Conservation (phyloP, 1,284 basidiomycete genomes). For the Sanghuangporus baumii region DNA sequence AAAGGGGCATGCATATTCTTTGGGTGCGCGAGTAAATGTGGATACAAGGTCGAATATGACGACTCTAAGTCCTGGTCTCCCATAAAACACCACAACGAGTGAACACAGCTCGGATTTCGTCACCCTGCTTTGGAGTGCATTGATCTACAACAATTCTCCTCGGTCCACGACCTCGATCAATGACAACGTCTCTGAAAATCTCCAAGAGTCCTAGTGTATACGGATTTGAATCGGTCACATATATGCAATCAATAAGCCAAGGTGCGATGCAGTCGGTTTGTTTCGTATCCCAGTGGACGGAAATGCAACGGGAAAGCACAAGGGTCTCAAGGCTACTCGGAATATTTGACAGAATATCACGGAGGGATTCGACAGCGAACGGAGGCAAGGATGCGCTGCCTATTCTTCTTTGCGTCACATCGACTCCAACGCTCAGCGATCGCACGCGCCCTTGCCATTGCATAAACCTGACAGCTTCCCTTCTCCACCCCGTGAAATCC, state of each 20-base stretch:
- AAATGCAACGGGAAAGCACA: background rate
- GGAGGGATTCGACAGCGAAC: background rate
- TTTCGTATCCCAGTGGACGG: background rate
- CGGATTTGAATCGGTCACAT: background rate
- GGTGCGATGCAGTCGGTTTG: background rate
- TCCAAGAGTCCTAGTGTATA: background rate
- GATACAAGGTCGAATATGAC: too few species aligned
- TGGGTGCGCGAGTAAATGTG: too few species aligned
- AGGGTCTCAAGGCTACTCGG: background rate
- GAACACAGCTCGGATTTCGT: background rate
- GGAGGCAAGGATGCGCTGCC: background rate
- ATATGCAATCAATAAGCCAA: background rate
- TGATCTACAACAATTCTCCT: background rate
- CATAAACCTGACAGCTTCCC: background rate
- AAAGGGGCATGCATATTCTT: too few species aligned
- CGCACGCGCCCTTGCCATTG: background rate
- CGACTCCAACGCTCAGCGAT: background rate
- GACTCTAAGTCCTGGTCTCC: too few species aligned
- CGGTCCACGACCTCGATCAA: background rate
- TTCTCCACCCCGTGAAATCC: background rate
- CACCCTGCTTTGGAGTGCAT: background rate
- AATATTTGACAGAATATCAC: background rate
- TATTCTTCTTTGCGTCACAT: background rate
- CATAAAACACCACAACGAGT: background rate
- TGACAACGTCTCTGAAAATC: background rate